Evolutionary conservation across 768 basidiomycete genomes (phyloP), one percentile per base, ranked within the genome.

Genomic region (Fistulinella prunicolor): DNA sequence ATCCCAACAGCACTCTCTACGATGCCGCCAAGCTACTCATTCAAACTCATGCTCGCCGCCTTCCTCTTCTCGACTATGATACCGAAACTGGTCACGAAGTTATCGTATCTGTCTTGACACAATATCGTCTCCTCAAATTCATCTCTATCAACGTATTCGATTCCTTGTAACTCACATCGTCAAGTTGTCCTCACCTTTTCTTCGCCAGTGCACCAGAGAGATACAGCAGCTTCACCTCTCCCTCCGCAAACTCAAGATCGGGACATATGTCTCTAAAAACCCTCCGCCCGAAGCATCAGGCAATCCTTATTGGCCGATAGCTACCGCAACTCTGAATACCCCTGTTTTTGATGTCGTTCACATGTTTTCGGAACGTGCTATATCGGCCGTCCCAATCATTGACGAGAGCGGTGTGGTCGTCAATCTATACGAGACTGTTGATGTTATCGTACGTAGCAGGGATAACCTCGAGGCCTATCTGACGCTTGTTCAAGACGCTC

Each of bases 271-370:
- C 26, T 72, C 80, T 16, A 76, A 81, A 16, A 65, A 75, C 7
- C 67, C 66, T 6, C 70, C 73, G 14, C 61, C 70, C 14, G 77
- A 79, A 34, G 64, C 67, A 8, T 70, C 78, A 6, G 75, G 79
- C 35, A 85, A 86, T 49, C 89, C 87, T 1, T 97, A 84, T 68
- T 80, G 86, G 65, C 96, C 96, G 3, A 84, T 98, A 47, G 88
- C 90, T 6, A 96, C 94, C 0, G 95, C 95, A 10, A 94, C 84
- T 26, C 74, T 95, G 60, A 73, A 83, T 47, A 96, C 95, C 0
- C 87, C 89, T 23, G 96, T 99, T 3, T 97, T 96, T 59, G 94
- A 98, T 61, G 93, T 98, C 50, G 96, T 98, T 3, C 96, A 99
- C 63, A 93, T 95, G 87, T 98, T 98, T 67, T 95, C 92, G 0